Evolutionary conservation across 1,284 basidiomycete species (phyloP).

Genomic region (Kalmanozyma brasiliensis): DNA sequence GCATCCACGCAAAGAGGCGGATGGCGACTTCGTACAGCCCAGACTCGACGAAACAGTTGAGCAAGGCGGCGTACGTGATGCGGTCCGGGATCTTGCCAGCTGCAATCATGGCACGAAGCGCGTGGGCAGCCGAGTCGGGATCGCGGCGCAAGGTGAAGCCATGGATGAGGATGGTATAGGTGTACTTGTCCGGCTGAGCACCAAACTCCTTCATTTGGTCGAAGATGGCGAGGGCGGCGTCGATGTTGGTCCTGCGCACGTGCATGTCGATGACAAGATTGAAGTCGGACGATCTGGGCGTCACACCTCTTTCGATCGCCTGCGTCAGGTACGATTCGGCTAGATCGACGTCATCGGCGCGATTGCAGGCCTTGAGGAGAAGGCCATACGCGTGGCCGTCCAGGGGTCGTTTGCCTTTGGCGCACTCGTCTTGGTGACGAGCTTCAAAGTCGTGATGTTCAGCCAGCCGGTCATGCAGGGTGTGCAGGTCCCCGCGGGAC

Average conservation of each 20-base stretch:
- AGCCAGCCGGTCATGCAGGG: slow-evolving; percentile 12
- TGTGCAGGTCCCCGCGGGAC: slow-evolving; percentile 34
- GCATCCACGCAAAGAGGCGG: slow-evolving; percentile 78
- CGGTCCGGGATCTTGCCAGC: slow-evolving; percentile 60
- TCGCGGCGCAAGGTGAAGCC: slow-evolving; percentile 78
- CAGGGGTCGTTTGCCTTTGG: slow-evolving; percentile 16
- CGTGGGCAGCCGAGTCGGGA: slow-evolving; percentile 75
- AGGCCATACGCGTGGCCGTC: slow-evolving; percentile 14
- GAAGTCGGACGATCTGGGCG: slow-evolving; percentile 17
- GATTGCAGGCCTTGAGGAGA: slow-evolving; percentile 32
- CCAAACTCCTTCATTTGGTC: slow-evolving; percentile 74
- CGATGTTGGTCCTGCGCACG: slow-evolving; percentile 34
- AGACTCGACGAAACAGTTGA: slow-evolving; percentile 85
- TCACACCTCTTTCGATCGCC: slow-evolving; percentile 24
- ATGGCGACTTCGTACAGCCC: slow-evolving; percentile 82
- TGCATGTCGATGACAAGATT: slow-evolving; percentile 44
- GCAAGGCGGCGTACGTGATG: slow-evolving; percentile 72
- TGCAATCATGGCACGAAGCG: slow-evolving; percentile 74
- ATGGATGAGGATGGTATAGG: slow-evolving; percentile 75
- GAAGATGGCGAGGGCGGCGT: slow-evolving; percentile 73
- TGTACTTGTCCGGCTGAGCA: slow-evolving; percentile 72
- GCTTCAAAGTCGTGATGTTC: slow-evolving; percentile 30
- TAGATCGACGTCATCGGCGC: slow-evolving; percentile 27
- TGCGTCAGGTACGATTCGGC: slow-evolving; percentile 30
- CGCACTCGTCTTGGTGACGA: background rate